Evolutionary conservation across 768 basidiomycete species (phyloP).

Genomic region (Russula sp.): DNA sequence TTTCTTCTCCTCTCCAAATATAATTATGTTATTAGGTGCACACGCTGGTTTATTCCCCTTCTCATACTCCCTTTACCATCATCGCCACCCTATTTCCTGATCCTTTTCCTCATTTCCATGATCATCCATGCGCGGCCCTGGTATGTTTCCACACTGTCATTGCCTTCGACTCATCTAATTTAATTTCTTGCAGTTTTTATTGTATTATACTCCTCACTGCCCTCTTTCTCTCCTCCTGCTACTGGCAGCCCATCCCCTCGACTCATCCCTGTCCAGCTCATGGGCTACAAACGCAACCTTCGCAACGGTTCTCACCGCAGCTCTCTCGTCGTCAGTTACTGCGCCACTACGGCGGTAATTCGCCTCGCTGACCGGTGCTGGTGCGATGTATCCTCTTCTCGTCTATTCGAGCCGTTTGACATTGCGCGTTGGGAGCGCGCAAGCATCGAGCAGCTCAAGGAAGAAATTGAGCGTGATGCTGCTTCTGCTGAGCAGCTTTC

Average conservation of each 20-base stretch:
- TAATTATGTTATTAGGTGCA: conserved; percentile 54
- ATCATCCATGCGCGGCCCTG: conserved; percentile 82
- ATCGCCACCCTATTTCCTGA: conserved; percentile 74
- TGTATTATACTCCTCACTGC: conserved; percentile 79
- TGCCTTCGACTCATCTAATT: not conserved
- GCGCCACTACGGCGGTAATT: conserved; percentile 50
- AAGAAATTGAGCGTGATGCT: conserved; percentile 40
- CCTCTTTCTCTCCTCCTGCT: conserved; percentile 84
- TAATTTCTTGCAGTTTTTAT: conserved; percentile 63
- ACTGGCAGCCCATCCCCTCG: conserved; percentile 78
- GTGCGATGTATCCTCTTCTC: conserved; percentile 69
- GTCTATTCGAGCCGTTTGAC: conserved; percentile 76
- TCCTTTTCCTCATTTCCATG: conserved; percentile 73
- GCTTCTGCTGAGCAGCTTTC: conserved; percentile 35
- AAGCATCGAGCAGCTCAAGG: conserved; percentile 52
- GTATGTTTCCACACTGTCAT: conserved; percentile 44
- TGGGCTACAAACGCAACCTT: conserved; percentile 77
- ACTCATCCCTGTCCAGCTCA: conserved; percentile 57
- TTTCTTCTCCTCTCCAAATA: not conserved
- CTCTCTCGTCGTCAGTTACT: conserved; percentile 40
- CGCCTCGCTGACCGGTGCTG: conserved; percentile 77
- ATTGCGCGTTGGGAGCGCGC: conserved; percentile 68
- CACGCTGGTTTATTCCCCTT: conserved; percentile 80
- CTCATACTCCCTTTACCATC: conserved; percentile 74
- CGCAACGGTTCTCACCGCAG: conserved; percentile 56